Base-by-base conservation (phyloP, 805 yeast genomes). In the Sporopachydermia quercuum region DNA sequence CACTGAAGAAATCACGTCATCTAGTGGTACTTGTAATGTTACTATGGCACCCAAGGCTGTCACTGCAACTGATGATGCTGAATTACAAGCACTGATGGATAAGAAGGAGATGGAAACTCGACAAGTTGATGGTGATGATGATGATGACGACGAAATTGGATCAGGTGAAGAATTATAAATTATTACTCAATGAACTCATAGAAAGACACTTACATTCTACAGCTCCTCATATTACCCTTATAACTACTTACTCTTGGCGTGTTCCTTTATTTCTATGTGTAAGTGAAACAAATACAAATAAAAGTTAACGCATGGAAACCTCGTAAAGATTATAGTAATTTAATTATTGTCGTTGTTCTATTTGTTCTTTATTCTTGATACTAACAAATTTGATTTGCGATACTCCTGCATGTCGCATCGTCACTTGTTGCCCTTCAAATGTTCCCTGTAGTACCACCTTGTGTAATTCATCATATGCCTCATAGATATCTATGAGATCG, bases 11-110 rank as follows among this genome's bases (percentile, higher is more conserved):
- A 86, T 91, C 53, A 71, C 70, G 44, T 66, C 70, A 15, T 70
- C 74, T 41, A 94, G 85, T 40, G 98, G 98, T 56, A 72, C 75
- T 43, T 80, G 94, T 60, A 84, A 82, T 49, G 80, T 89, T 47
- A 86, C 93, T 40, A 89, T 89, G 96, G 89, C 94, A 52, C 97
- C 98, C 56, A 89, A 87, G 75, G 96, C 97, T 35, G 97, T 91
- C 49, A 86, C 96, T 42, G 97, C 95, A 45, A 83, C 91, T 44
- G 98, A 91, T 60, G 98, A 91, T 61, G 97, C 96, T 44, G 96
- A 87, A 65, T 74, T 91, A 56, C 94, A 86, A 63, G 95, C 94
- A 45, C 73, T 91, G 49, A 77, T 91, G 74, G 96, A 89, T 65
- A 74, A 83, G 57, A 83, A 85, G 58, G 96, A 85, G 66, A 70